Evolutionary conservation across 2,329 filamentous ascomycete genomes (phyloP).

Genomic region (Dactylellina cionopaga): DNA sequence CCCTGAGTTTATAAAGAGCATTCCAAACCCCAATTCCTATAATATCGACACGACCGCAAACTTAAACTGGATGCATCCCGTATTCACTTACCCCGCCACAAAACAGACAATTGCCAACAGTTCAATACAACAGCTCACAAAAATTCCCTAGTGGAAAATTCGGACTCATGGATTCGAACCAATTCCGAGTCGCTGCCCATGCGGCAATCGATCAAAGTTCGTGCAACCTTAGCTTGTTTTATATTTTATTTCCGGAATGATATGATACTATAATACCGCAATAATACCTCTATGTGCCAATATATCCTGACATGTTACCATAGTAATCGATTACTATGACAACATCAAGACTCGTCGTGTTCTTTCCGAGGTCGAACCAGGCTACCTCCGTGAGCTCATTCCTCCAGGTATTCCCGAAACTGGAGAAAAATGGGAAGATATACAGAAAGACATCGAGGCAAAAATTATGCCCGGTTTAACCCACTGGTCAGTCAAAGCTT

Average conservation of each 20-base stretch:
- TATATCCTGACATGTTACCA: not conserved
- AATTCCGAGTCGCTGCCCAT: slow-evolving; percentile 81
- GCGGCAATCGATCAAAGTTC: slow-evolving; percentile 83
- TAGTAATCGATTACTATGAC: slow-evolving; percentile 86
- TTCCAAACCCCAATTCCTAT: too few relatives aligned
- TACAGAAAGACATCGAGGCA: slow-evolving; percentile 82
- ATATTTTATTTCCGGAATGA: slow-evolving; percentile 21
- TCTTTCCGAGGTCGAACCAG: slow-evolving; percentile 80
- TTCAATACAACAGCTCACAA: not conserved
- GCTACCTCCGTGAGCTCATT: slow-evolving; percentile 83
- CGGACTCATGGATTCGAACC: slow-evolving; percentile 75
- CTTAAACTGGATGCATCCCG: not conserved
- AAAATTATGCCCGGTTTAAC: slow-evolving; percentile 93
- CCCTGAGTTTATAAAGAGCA: too few relatives aligned
- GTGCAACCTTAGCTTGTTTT: slow-evolving; percentile 58
- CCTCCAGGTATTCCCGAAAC: slow-evolving; percentile 72
- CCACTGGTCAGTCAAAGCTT: slow-evolving; percentile 71
- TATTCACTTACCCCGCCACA: not conserved
- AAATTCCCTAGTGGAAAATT: slow-evolving; percentile 15
- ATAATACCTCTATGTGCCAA: not conserved
- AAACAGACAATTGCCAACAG: not conserved
- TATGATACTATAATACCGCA: not conserved
- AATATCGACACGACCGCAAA: not conserved
- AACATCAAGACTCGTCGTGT: slow-evolving; percentile 76
- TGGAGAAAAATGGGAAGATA: slow-evolving; percentile 78